Base-by-base conservation (phyloP, 805 yeast species). In the Starmerella powellii region DNA sequence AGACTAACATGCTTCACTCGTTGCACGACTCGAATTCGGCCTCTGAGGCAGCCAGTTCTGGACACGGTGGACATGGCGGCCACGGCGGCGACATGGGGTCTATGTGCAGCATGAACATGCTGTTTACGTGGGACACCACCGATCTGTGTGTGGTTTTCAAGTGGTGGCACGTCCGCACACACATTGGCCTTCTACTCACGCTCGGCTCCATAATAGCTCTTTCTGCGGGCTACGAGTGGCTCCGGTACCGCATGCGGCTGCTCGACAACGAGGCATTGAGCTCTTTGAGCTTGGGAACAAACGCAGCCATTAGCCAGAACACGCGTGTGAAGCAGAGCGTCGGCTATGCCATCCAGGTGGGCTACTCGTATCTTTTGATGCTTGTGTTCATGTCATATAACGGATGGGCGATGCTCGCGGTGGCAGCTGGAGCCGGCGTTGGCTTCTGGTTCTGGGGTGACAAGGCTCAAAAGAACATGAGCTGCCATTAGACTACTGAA, bases 321-420 rank as follows among this genome's bases (percentile, higher is more conserved):
- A 26, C 27, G 19, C 38, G 45, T 26, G n/a, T 44, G 15, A 38
- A 28, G 15, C 46, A 46, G 32, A 38, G 56, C 5, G 3, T 54
- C 4, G 56, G 52, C 18, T 55, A 55, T 31, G 56, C 55, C 13
- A 10, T 47, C 3, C 56, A 52, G 44, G 57, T 55, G 8, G 56
- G 54, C 23, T 55, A 54, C 46, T 52, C 56, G 10, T 49, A 49
- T 34, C 63, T 76, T 64, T 62, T 77, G 53, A 82, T 83, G 94
- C 70, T 82, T 51, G 73, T 84, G 0, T 83, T 82, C 52, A 83
- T 83, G 94, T 80, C 88, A 5, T 83, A 80, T 59, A 82, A 82
- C 56, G 67, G 88, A 11, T 83, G 87, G 87, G 70, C 77, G 27
- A 81, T 82, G 91, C 36, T 74, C 6, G 76, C 88, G 3, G 81